Percentiles rank a stretch among this genome's conserved stretches.
These are phyloP conservation scores for Akanthomyces lecanii DNA, from an alignment of 2,329 filamentous ascomycete genomes.

Conservation along the genomic window DNA sequence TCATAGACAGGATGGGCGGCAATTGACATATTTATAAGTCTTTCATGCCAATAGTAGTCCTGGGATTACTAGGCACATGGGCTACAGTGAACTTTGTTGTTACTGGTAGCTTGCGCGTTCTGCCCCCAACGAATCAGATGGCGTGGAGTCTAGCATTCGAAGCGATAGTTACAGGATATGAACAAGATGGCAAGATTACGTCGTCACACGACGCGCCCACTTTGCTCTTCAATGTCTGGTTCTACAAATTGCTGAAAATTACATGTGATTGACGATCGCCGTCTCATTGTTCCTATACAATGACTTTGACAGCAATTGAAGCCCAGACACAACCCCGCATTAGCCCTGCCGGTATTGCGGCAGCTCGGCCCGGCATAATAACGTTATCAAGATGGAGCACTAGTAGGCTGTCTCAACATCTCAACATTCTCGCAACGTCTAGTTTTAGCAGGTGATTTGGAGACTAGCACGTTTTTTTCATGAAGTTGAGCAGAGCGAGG, in stretches of 20 bases:
- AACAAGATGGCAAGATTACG: not conserved
- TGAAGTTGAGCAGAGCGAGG: too few species aligned
- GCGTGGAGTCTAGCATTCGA: too few species aligned
- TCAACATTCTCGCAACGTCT: too few species aligned
- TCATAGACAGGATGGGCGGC: too few species aligned
- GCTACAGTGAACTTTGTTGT: not conserved
- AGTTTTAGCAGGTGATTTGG: too few species aligned
- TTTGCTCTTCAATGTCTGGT: not conserved
- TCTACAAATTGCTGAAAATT: not conserved
- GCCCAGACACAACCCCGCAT: not conserved
- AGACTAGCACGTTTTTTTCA: too few species aligned
- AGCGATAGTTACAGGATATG: too few species aligned
- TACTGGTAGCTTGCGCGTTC: not conserved
- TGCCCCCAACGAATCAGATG: too few species aligned
- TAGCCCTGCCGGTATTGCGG: not conserved
- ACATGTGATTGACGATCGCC: not conserved
- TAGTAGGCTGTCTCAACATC: too few species aligned
- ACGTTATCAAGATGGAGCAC: not conserved
- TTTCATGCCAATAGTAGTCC: too few species aligned
- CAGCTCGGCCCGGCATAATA: not conserved
- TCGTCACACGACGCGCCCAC: not conserved
- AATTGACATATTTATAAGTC: too few species aligned
- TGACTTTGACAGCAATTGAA: not conserved
- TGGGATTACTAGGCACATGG: too few species aligned
- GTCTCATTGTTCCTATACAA: not conserved